Percentiles rank a stretch among this genome's conserved stretches.
Evolutionary conservation across 2,329 filamentous ascomycete genomes (phyloP).

Genomic region (Westerdykella ornata): DNA sequence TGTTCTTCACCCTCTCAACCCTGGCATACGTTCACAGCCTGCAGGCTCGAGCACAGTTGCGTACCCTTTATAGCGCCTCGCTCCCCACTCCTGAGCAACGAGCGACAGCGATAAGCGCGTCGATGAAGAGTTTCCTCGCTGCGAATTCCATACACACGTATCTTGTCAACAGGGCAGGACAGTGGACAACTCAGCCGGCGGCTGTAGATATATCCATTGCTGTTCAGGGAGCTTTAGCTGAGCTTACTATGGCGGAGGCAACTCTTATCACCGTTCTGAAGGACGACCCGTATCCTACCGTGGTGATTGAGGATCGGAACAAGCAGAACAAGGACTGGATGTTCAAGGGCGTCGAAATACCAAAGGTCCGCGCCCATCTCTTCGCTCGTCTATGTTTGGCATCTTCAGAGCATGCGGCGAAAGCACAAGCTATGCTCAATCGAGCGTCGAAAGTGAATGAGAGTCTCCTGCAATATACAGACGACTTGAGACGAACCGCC

Average conservation of each 20-base stretch:
- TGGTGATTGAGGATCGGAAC: conserved; percentile 74
- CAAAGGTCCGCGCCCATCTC: conserved; percentile 80
- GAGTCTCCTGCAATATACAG: conserved; percentile 63
- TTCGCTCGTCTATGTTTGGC: conserved; percentile 84
- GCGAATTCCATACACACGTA: conserved; percentile 73
- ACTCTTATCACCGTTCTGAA: conserved; percentile 86
- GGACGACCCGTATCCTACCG: conserved; percentile 84
- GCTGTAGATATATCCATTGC: conserved; percentile 40
- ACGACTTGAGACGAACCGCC: conserved; percentile 66
- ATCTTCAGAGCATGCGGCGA: conserved; percentile 77
- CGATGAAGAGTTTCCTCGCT: conserved; percentile 70
- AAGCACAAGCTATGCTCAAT: conserved; percentile 53
- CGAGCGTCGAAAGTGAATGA: conserved; percentile 51
- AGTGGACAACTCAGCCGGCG: conserved; percentile 30
- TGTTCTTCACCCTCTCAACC: conserved; percentile 70
- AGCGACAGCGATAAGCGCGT: conserved; percentile 60
- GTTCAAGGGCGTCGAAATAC: conserved; percentile 81
- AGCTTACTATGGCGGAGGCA: conserved; percentile 74
- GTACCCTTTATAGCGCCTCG: conserved; percentile 63
- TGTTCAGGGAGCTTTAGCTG: conserved; percentile 43
- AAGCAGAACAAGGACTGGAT: conserved; percentile 89
- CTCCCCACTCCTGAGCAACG: conserved; percentile 55
- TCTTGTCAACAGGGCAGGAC: conserved; percentile 52
- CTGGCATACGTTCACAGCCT: conserved; percentile 68
- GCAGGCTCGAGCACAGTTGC: conserved; percentile 64